Base-by-base conservation (phyloP, 116 monocot species). In the Cymodocea nodosa region DNA sequence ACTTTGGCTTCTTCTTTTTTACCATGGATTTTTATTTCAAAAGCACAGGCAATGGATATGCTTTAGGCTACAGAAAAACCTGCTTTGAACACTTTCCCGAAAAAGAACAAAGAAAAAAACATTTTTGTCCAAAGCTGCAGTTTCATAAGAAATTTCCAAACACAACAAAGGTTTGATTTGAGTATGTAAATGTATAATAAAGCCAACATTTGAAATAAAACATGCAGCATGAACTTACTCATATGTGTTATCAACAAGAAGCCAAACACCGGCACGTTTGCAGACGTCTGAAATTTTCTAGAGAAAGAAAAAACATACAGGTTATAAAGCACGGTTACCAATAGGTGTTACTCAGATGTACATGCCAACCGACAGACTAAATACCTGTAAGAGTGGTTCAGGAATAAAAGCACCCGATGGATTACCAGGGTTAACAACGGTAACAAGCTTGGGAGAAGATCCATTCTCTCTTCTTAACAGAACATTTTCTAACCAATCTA, bases 201-300 rank as follows among this genome's bases (percentile, higher is more conserved):
- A 44, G 6, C 6, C 44, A 2, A 44, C 11, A 44, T 11, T 44
- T 44, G 11, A 44, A 44, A n/a, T 54, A 23, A 23, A 59, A 50
- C 15, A 48, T 4, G 35, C 23, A 52, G 14, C 62, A 53, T 37
- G 17, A 16, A 79, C 99, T 89, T 77, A 99, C 92, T 99, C 99
- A 67, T 99, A 99, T 35, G 99, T 99, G 63, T 99, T 99, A 74
- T 99, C 99, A 50, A 99, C 89, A 77, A 99, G 79, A 81, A 99
- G 89, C 99, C 99, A 99, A 64, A 81, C 77, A 49, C 89, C 87
- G 35, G 87, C 89, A 55, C 35, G 67, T 81, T 71, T 86, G 78
- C 99, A 99, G 24, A 99, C 71, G 65, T 92, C 99, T 64, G 99
- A 92, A 64, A 99, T 99, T 79, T 67, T 92, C 98, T 98, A 86